A percentile compares a stretch with the other conserved stretches of the same genome.
Evolutionary conservation across 2,329 filamentous ascomycete species (phyloP).

Genomic region (Podosphaera aphanis): DNA sequence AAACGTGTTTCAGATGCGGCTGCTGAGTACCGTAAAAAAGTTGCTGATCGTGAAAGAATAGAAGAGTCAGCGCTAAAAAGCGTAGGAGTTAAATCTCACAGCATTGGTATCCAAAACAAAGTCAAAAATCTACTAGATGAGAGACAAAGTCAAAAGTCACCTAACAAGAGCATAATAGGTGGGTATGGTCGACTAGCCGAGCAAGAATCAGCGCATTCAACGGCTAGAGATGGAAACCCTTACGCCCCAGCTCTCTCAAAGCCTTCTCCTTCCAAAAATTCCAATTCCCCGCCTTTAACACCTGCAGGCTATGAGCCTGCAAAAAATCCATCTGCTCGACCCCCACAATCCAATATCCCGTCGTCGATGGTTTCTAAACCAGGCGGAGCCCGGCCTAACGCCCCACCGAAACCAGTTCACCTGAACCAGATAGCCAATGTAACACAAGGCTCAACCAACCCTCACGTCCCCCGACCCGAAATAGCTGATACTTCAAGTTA

Average conservation of each 20-base stretch:
- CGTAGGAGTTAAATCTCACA: slow-evolving; percentile 36
- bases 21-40: slow-evolving; percentile 60
- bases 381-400: slow-evolving; percentile 22
- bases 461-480: slow-evolving; percentile 17
- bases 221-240: slow-evolving; percentile 5
- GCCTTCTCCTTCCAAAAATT: neutral
- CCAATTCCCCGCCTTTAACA: neutral
- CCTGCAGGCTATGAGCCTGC: neutral
- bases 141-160: slow-evolving; percentile 34
- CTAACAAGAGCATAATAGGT: slow-evolving; percentile 46
- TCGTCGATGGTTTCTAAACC: slow-evolving; percentile 13
- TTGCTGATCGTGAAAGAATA: slow-evolving; percentile 29
- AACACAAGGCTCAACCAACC: slow-evolving; percentile 19
- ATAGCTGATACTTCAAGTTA: neutral
- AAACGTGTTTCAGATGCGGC: slow-evolving; percentile 70
- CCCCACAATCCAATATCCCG: slow-evolving; percentile 5
- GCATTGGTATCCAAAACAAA: slow-evolving; percentile 74
- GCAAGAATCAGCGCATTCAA: slow-evolving; percentile 5
- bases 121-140: slow-evolving; percentile 71
- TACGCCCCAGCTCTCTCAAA: slow-evolving; percentile 12
- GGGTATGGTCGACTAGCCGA: slow-evolving; percentile 79
- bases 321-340: slow-evolving; percentile 1
- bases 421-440: slow-evolving; percentile 29
- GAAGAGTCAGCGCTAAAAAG: slow-evolving; percentile 29
- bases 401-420: slow-evolving; percentile 38